Evolutionary conservation across 2,329 filamentous ascomycete genomes (phyloP), one percentile per base, ranked within the genome.

Genomic region (Westerdykella aurantiaca): DNA sequence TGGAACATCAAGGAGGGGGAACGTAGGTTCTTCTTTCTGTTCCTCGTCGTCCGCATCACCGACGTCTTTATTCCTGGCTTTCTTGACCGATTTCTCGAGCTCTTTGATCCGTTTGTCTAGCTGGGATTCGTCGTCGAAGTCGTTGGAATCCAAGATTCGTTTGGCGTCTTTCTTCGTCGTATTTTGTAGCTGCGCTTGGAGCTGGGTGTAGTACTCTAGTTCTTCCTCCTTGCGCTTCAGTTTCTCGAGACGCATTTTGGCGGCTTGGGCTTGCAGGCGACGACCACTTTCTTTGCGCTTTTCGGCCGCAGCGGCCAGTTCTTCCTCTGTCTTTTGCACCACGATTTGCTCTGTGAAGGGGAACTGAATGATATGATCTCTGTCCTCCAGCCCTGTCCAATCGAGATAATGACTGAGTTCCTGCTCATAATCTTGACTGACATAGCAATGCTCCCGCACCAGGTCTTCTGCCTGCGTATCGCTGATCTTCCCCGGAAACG

Each of bases 181-280:
- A 1, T 68, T 63, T 38, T 76, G 78, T 9, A 96, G 74, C 50
- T 81, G 81, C 29, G 73, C 67, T 60, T 94, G 88, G 4, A 98
- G 72, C 46, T 88, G 81, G 62, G 88, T 89, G 74, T 90, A 96
- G 68, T 95, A 96, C 55, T 95, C 90, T 1, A 97, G 72, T 63
- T 97, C 90, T 62, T 95, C 83, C 69, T 98, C 93, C 68, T 98
- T 98, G 61, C 87, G 86, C 64, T 97, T 88, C 38, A 98, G 75
- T 61, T 95, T 95, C 52, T 98, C 93, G 0, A 98, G 73, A 6
- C 93, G 84, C 88, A 96, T 95, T 69, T 95, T 97, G 9, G 91
- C 91, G 0, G 93, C 93, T 68, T 98, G 93, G 58, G 96, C 89
- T 66, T 98, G 93, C 21, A 98, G 65, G 37, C 94, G 78, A 51